Conservation (phyloP, 2,329 filamentous ascomycete genomes). For the Domatiomyces catenatus region DNA sequence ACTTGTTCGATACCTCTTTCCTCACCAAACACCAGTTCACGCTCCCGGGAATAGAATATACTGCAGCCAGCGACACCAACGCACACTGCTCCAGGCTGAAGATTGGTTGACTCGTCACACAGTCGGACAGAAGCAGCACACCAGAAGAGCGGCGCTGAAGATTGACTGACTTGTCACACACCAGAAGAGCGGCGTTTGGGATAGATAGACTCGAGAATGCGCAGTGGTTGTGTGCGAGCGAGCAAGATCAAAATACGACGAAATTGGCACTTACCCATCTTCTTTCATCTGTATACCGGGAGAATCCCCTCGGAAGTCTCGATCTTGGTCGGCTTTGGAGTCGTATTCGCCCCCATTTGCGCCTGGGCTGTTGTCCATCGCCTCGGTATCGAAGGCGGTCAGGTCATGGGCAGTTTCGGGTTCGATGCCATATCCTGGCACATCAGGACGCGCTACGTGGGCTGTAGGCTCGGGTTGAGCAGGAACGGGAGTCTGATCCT, state of each 20-base stretch:
- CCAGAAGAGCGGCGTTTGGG: not conserved
- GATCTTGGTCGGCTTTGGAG: not conserved
- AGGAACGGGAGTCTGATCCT: slow-evolving; percentile 13
- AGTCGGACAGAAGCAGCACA: not conserved
- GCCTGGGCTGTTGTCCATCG: slow-evolving; percentile 17
- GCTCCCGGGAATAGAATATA: not conserved
- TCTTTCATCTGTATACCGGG: slow-evolving; percentile 64
- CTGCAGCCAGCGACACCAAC: not conserved
- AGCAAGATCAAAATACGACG: not conserved
- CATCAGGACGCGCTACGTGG: slow-evolving; percentile 19
- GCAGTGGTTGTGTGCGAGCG: not conserved
- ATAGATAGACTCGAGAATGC: not conserved
- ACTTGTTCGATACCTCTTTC: not conserved
- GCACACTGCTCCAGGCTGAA: not conserved
- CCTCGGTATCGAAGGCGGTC: slow-evolving; percentile 18
- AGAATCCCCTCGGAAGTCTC: slow-evolving; percentile 7
- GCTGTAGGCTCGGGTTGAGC: slow-evolving; percentile 19
- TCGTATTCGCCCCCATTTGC: slow-evolving; percentile 20
- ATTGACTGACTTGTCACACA: not conserved
- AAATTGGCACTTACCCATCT: slow-evolving; percentile 60
- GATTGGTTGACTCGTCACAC: not conserved
- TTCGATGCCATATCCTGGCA: slow-evolving; percentile 17
- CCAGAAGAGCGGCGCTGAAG: not conserved
- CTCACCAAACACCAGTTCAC: not conserved
- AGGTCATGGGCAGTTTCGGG: slow-evolving; percentile 20